Conservation (phyloP, 2,329 filamentous ascomycete genomes). For the Diplodia seriata region DNA sequence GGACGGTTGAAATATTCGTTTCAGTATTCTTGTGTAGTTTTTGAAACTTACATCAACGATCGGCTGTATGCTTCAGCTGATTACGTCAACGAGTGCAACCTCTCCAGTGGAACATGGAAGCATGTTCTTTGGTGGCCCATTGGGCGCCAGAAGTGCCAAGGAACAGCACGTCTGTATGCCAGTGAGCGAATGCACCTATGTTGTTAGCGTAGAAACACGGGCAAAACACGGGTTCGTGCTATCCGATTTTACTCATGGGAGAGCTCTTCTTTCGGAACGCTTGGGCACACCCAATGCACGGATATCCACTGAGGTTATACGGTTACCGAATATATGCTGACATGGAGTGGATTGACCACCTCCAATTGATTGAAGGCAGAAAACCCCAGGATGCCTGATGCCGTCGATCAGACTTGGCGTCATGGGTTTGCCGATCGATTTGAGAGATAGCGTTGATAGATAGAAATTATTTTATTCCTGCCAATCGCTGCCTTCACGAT, state of each 20-base stretch:
- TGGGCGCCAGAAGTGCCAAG: neutral
- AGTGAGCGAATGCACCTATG: neutral
- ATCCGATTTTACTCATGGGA: neutral
- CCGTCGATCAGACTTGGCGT: neutral
- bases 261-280: neutral
- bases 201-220: neutral
- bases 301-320: neutral
- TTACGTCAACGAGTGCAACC: neutral
- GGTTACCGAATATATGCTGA: neutral
- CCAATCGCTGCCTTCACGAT: neutral
- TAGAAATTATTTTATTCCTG: neutral
- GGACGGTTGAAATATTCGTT: neutral
- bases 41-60: neutral
- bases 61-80: neutral
- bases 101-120: neutral
- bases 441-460: neutral
- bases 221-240: neutral
- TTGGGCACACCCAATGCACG: neutral
- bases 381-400: neutral
- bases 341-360: neutral
- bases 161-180: neutral
- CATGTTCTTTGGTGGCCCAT: neutral
- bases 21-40: neutral
- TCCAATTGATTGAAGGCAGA: neutral
- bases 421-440: neutral